Conservation (phyloP, 495 filamentous ascomycete genomes). For the Hyaloscypha bicolor region DNA sequence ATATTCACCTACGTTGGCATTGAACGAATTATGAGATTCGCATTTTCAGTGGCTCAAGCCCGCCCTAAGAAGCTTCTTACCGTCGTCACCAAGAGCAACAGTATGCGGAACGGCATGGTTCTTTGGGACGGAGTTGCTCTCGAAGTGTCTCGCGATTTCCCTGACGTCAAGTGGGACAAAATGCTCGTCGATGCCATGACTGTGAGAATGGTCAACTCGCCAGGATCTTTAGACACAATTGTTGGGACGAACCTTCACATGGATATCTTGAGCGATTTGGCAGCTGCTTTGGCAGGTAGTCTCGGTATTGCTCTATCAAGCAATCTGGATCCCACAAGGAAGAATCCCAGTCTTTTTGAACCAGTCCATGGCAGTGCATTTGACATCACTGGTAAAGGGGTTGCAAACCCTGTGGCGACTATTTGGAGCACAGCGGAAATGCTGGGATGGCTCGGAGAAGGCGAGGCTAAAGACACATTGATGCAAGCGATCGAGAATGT, state of each 20-base stretch:
- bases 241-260: slow-evolving; percentile 60
- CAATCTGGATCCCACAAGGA: slow-evolving; percentile 65
- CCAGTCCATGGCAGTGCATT: slow-evolving; percentile 77
- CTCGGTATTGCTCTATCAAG: slow-evolving; percentile 77
- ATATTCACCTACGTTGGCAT: slow-evolving; percentile 56
- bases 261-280: slow-evolving; percentile 64
- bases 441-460: slow-evolving; percentile 65
- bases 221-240: slow-evolving; percentile 55
- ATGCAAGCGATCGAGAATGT: slow-evolving; percentile 63
- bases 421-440: slow-evolving; percentile 73
- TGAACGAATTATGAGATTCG: slow-evolving; percentile 58
- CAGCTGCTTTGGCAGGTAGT: slow-evolving; percentile 82
- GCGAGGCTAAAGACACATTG: slow-evolving; percentile 54
- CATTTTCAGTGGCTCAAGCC: slow-evolving; percentile 49
- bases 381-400: slow-evolving; percentile 71
- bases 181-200: slow-evolving; percentile 65
- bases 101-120: slow-evolving; percentile 57
- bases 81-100: slow-evolving; percentile 60
- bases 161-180: slow-evolving; percentile 55
- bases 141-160: slow-evolving; percentile 45
- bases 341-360: slow-evolving; percentile 78
- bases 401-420: slow-evolving; percentile 71
- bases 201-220: slow-evolving; percentile 55
- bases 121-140: slow-evolving; percentile 57
- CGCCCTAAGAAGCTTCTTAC: slow-evolving; percentile 52